Conservation (phyloP, 768 basidiomycete species). For the Phaeotremella skinneri region DNA sequence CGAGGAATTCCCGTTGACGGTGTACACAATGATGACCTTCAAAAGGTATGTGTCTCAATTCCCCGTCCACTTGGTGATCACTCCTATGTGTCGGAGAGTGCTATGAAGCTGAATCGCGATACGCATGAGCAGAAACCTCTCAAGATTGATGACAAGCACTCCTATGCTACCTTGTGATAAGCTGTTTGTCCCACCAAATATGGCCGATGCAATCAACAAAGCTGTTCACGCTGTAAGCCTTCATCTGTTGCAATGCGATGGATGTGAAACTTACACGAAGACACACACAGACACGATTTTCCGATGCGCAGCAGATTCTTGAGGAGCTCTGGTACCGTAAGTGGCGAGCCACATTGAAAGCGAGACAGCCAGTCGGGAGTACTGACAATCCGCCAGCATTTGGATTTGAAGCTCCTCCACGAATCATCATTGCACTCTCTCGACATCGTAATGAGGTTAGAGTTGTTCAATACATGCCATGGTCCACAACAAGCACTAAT, state of each 20-base stretch:
- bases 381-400: constrained; percentile 26
- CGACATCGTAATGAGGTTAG: constrained; percentile 47
- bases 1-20: constrained; percentile 47
- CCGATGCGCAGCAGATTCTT: constrained; percentile 45
- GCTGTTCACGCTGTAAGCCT: constrained; percentile 48
- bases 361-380: background rate
- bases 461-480: background rate
- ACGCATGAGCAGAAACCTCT: constrained; percentile 17
- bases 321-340: constrained; percentile 49
- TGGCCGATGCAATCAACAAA: constrained; percentile 48
- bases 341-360: constrained; percentile 7
- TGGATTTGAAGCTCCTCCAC: constrained; percentile 41
- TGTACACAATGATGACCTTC: constrained; percentile 49
- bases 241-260: background rate
- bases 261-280: background rate
- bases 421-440: constrained; percentile 48
- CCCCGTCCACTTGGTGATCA: too few relatives aligned
- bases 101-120: background rate
- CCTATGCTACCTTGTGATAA: constrained; percentile 46
- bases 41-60: constrained; percentile 38
- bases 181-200: constrained; percentile 48
- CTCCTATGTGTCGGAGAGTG: too few relatives aligned
- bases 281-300: constrained; percentile 33
- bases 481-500: background rate
- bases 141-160: constrained; percentile 31